A percentile compares a stretch with the other conserved stretches of the same genome.
Evolutionary conservation across 1,284 basidiomycete genomes (phyloP).

Genomic region (Amylostereum areolatum): DNA sequence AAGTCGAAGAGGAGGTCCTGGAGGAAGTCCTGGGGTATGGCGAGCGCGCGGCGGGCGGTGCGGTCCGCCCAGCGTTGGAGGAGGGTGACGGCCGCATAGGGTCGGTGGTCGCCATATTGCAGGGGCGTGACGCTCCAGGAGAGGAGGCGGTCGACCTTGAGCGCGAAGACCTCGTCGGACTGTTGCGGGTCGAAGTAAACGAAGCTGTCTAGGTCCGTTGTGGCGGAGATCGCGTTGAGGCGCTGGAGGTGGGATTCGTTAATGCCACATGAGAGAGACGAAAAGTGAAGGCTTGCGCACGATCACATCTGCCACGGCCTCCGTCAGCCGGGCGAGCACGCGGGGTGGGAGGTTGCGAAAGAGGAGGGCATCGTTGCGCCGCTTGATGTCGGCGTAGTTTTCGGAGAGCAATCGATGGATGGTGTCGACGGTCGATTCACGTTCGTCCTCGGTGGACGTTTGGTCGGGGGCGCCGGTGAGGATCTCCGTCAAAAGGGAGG

Average conservation of each 20-base stretch:
- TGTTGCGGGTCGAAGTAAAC: conserved; percentile 52
- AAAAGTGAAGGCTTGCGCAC: conserved; percentile 11
- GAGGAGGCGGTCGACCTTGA: conserved; percentile 75
- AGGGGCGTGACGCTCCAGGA: conserved; percentile 84
- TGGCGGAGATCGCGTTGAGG: conserved; percentile 74
- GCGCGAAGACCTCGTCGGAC: conserved; percentile 41
- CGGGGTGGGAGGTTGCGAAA: conserved; percentile 64
- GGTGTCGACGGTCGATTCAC: conserved; percentile 33
- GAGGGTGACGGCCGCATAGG: conserved; percentile 75
- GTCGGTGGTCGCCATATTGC: conserved; percentile 82
- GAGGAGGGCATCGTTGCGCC: conserved; percentile 72
- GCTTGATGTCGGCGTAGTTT: conserved; percentile 51
- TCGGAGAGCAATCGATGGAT: conserved; percentile 41
- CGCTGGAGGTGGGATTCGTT: conserved; percentile 38
- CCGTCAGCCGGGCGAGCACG: conserved; percentile 48
- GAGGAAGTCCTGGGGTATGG: conserved; percentile 52
- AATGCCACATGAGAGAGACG: neutral
- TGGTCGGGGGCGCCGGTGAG: conserved; percentile 34
- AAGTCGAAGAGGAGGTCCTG: conserved; percentile 80
- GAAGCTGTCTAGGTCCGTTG: conserved; percentile 59
- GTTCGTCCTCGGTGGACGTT: conserved; percentile 25
- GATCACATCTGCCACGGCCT: conserved; percentile 76
- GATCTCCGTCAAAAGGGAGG: conserved; percentile 37
- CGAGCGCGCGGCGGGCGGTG: conserved; percentile 50
- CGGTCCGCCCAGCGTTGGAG: conserved; percentile 67